phyloP scores from a whole-genome alignment of 164 flowering plant genomes.

The Nelumbo lutea region DNA sequence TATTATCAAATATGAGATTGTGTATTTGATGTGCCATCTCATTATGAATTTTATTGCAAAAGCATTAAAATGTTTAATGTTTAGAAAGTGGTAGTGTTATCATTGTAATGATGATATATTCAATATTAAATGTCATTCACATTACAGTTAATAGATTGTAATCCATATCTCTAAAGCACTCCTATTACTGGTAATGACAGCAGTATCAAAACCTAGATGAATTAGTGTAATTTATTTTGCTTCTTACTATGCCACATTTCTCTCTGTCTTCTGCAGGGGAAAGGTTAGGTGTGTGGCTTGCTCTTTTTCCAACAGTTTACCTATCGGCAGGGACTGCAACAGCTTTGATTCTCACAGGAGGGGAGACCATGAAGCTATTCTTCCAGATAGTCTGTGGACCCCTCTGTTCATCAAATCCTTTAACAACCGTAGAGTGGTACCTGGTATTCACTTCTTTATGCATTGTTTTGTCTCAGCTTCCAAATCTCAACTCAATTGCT shows the following conservation, averaged over 20 bases:
- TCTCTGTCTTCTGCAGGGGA: slow-evolving; percentile 53
- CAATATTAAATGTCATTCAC: too few species aligned
- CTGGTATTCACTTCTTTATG: slow-evolving; percentile 91
- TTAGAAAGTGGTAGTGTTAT: too few species aligned
- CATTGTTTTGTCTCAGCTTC: slow-evolving; percentile 93
- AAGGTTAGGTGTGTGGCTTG: slow-evolving; percentile 89
- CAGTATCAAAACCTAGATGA: too few species aligned
- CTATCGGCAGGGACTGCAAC: slow-evolving; percentile 97
- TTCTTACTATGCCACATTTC: background rate
- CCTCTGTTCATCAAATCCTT: slow-evolving; percentile 74
- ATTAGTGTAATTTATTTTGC: too few species aligned
- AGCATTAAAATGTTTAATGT: too few species aligned
- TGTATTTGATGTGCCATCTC: too few species aligned
- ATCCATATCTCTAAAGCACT: too few species aligned
- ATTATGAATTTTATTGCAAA: too few species aligned
- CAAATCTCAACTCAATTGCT: slow-evolving; percentile 96
- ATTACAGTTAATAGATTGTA: too few species aligned
- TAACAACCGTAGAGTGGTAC: slow-evolving; percentile 98
- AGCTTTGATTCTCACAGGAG: slow-evolving; percentile 91
- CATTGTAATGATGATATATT: too few species aligned
- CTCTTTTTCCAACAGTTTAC: slow-evolving; percentile 92
- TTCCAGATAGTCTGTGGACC: slow-evolving; percentile 96
- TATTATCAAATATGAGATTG: too few species aligned
- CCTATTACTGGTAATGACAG: too few species aligned
- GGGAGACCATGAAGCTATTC: slow-evolving; percentile 97